These are phyloP conservation scores for Fusarium chaquense DNA, from an alignment of 2,329 filamentous ascomycete species.

Conservation along the genomic window DNA sequence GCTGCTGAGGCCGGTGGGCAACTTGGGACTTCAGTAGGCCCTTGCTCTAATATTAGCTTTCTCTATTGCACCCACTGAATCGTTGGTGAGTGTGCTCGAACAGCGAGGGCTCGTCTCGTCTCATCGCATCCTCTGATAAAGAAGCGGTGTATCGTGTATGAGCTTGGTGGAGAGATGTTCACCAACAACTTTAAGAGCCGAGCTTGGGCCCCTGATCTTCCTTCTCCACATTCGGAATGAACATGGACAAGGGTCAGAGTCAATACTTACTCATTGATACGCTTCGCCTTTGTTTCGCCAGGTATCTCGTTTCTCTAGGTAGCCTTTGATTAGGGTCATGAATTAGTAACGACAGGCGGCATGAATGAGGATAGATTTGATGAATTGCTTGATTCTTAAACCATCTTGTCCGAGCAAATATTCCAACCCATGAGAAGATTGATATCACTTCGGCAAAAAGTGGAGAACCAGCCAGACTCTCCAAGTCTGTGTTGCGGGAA, in stretches of 20 bases:
- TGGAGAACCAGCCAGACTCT: slow-evolving; percentile 17
- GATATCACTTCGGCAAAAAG: slow-evolving; percentile 9
- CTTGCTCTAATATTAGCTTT: slow-evolving; percentile 4
- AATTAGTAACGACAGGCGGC: neutral
- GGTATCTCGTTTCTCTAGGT: neutral
- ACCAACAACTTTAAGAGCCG: slow-evolving; percentile 9
- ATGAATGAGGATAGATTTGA: neutral
- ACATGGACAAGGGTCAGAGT: slow-evolving; percentile 10
- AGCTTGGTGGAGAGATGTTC: slow-evolving; percentile 19
- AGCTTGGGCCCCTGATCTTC: slow-evolving; percentile 27
- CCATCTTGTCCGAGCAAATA: neutral
- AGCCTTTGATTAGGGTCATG: slow-evolving; percentile 10
- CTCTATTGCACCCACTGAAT: neutral
- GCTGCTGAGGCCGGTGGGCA: neutral
- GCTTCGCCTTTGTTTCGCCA: neutral
- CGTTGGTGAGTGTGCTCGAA: slow-evolving; percentile 3
- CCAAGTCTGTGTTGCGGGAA: slow-evolving; percentile 20
- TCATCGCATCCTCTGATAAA: slow-evolving; percentile 18
- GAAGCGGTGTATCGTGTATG: slow-evolving; percentile 36
- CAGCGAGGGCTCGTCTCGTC: slow-evolving; percentile 9
- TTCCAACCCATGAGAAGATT: neutral
- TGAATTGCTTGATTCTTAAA: neutral
- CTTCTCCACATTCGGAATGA: slow-evolving; percentile 26
- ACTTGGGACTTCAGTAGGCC: neutral
- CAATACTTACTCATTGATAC: neutral